Evolutionary conservation across 1,139 yeast genomes (phyloP), one percentile per base, ranked within the genome.

Genomic region (Diutina neorugosa): DNA sequence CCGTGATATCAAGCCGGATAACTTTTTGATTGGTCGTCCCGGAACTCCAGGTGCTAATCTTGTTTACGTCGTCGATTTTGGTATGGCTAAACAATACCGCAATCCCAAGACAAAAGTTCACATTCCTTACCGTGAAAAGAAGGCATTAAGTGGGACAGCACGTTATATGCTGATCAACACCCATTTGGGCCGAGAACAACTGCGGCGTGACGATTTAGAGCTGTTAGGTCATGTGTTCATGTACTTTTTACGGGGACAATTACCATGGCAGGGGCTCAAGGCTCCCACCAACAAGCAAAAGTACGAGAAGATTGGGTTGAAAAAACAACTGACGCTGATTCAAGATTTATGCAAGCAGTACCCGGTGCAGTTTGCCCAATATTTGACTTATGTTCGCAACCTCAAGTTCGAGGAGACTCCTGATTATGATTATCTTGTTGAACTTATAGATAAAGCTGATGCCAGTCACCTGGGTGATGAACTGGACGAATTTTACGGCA

Each of bases 261-360:
- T 74, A 51, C 68, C 68, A 20, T 75, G 79, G 79, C 79, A 75
- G 61, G 79, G 61, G 4, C 56, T 58, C 52, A 58, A 58, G 64
- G 93, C 93, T 1, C 91, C 91, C 52, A 84, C 89, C 11, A 86
- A 86, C 67, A 86, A 85, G 66, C 86, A 83, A 58, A 86, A 86
- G 65, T 86, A 86, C 65, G 94, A 86, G 65, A 86, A 84, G 63
- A 86, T 86, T 62, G 94, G 94, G 50, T 82, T 84, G 62, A 85
- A 84, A 68, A 86, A 86, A 63, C 82, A 85, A 65, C 73, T 82
- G 2, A 86, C 94, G 0, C 80, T 84, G 44, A 80, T 84, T 50
- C 75, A 76, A 60, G 91, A 84, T 60, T 70, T 86, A 55, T 82
- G 90, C 59, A 70, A 76, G 60, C 89, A 87, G 3, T 73, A 79